Base-by-base conservation (phyloP, 352 stramenopile species). In the Pythium dissotocum region DNA sequence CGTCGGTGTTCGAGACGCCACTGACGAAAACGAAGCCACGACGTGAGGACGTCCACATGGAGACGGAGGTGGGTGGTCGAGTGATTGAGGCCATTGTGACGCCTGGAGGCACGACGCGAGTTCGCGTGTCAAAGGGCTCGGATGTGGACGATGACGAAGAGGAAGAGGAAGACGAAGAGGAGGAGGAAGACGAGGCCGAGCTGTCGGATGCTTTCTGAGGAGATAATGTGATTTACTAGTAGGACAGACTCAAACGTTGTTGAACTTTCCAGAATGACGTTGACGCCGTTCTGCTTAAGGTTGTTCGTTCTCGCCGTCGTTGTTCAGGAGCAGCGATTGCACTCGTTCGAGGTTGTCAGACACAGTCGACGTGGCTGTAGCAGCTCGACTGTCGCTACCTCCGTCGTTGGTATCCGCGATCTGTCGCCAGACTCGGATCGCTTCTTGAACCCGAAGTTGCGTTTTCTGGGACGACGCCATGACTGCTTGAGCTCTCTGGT, bases 91-190 rank as follows among this genome's bases (percentile, higher is more conserved):
- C 70, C 14, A 71, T 82, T 21, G 73, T 91, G 40, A 90, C 80
- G 61, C 85, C 85, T 38, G 76, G 76, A 49, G 85, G 85, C 55
- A 93, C 85, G 21, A 83, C 82, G 2, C 74, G 69, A n/a, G 74
- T 93, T 58, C 76, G 72, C 10, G 63, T 93, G 12, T 76, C 87
- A 26, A 82, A 79, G 55, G 82, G 86, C 14, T 73, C 67, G 7
- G 67, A 73, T 30, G 60, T 55, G 0, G 67, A 73, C 21, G 59
- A 61, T 16, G 38, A 57, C 6, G 13, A 64, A 4, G 46, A 65
- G 16, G 30, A 49, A 0, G 77, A 89, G 16, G 30, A 49, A 0
- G 77, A 89, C 30, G 62, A 70, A 4, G 71, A 82, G 7, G 65
- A 72, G 10, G 63, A 76, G 9, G 69, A 75, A 8, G 73, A 80